A percentile compares a stretch with the other conserved stretches of the same genome.
Conservation (phyloP, 1,284 basidiomycete species). For the Malassezia nana region DNA sequence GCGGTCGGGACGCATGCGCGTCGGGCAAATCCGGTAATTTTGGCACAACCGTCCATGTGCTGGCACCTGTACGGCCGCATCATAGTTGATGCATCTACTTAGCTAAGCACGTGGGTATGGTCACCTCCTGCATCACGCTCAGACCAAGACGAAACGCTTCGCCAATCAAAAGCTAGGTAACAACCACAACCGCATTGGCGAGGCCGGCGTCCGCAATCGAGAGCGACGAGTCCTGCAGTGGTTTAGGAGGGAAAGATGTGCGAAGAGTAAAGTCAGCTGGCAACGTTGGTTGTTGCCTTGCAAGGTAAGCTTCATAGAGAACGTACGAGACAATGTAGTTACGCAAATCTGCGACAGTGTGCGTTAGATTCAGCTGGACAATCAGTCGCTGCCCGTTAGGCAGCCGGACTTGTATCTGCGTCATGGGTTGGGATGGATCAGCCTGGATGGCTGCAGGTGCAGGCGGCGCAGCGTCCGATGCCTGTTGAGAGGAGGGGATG, state of each 20-base stretch:
- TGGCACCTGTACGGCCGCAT: not conserved
- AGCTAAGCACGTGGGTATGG: constrained; percentile 1
- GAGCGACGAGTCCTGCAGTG: constrained; percentile 35
- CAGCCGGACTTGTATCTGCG: constrained; percentile 79
- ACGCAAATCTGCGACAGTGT: constrained; percentile 77
- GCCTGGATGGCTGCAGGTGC: constrained; percentile 50
- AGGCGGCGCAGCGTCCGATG: not conserved
- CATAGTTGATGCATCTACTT: not conserved
- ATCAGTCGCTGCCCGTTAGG: constrained; percentile 81
- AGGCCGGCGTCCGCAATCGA: constrained; percentile 40
- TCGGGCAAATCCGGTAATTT: constrained; percentile 3
- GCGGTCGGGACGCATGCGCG: not conserved
- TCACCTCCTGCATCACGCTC: not conserved
- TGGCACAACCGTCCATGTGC: not conserved
- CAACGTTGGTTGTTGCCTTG: constrained; percentile 21
- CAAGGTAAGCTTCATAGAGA: not conserved
- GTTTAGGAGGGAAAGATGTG: constrained; percentile 43
- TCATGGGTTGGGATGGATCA: constrained; percentile 68
- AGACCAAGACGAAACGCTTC: not conserved
- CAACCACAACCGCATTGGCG: constrained; percentile 41
- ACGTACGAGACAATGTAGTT: constrained; percentile 81
- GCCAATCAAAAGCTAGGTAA: constrained; percentile 11
- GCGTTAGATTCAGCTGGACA: constrained; percentile 76
- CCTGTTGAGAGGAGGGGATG: constrained; percentile 34
- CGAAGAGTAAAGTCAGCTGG: constrained; percentile 37